These are phyloP conservation scores for Dictyostelium discoideum DNA, from an alignment of 78 protist genomes.

Conservation along the genomic window DNA sequence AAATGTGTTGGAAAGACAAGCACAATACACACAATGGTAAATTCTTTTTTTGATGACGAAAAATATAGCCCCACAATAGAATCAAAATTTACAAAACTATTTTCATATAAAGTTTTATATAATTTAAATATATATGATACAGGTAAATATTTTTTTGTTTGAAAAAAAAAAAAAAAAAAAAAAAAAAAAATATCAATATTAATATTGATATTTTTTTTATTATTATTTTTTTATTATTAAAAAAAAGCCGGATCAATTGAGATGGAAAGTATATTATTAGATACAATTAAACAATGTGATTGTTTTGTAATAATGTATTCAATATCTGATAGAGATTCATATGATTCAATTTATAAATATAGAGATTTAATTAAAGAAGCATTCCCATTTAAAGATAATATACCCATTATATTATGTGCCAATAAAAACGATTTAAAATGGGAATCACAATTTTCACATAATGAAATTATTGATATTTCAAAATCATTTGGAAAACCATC, in stretches of 20 bases:
- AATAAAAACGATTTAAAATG: background rate
- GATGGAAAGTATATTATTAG: background rate
- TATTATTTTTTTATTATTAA: background rate
- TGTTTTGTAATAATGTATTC: background rate
- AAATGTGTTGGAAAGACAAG: background rate
- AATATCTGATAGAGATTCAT: background rate
- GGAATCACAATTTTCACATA: background rate
- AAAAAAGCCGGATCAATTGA: background rate
- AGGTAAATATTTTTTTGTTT: background rate
- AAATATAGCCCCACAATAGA: background rate
- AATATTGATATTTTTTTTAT: background rate
- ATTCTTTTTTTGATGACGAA: background rate
- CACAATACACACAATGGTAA: background rate
- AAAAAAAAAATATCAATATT: background rate
- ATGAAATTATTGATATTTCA: background rate
- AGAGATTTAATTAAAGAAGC: background rate
- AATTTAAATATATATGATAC: background rate
- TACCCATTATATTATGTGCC: background rate
- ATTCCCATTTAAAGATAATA: background rate
- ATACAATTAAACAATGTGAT: background rate
- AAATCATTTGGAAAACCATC: background rate
- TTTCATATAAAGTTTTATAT: background rate
- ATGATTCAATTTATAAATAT: background rate
- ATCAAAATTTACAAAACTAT: background rate
- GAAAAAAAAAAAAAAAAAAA: background rate